Percentiles rank a stretch among this genome's conserved stretches.
These are phyloP conservation scores for Starmera amethionina DNA, from an alignment of 805 yeast species.

Conservation along the genomic window DNA sequence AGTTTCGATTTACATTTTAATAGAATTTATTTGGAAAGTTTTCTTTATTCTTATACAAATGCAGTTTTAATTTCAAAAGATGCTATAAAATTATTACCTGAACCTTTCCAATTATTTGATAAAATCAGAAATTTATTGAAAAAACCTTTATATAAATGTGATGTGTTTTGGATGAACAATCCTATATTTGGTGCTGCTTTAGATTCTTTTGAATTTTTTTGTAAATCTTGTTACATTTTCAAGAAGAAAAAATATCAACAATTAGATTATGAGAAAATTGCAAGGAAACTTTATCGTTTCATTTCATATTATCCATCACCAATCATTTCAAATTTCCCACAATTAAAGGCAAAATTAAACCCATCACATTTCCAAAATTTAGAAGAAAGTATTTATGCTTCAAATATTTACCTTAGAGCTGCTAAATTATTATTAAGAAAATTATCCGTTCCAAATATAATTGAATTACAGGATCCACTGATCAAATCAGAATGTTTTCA, in stretches of 20 bases:
- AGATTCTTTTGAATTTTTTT: constrained; percentile 24
- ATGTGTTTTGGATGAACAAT: constrained; percentile 31
- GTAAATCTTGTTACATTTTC: constrained; percentile 25
- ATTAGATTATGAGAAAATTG: too few species aligned
- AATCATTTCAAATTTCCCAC: too few species aligned
- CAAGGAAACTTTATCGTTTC: too few species aligned
- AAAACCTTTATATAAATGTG: constrained; percentile 26
- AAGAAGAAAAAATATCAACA: neutral
- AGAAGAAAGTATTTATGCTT: too few species aligned
- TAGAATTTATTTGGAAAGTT: constrained; percentile 33
- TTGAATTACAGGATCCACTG: too few species aligned
- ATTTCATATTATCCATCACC: too few species aligned
- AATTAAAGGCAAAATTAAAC: too few species aligned
- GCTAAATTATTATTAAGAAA: too few species aligned
- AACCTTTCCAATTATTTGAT: constrained; percentile 31
- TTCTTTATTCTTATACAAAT: constrained; percentile 31
- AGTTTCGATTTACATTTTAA: constrained; percentile 10
- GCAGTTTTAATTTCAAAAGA: constrained; percentile 27
- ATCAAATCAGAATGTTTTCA: too few species aligned
- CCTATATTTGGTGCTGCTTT: constrained; percentile 30
- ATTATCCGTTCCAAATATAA: too few species aligned
- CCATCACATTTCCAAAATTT: too few species aligned
- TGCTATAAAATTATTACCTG: constrained; percentile 23
- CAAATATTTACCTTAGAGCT: too few species aligned
- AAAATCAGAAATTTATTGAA: constrained; percentile 23